These are phyloP conservation scores for Exobasidium rhododendri DNA, from an alignment of 1,284 basidiomycete species.

Conservation along the genomic window DNA sequence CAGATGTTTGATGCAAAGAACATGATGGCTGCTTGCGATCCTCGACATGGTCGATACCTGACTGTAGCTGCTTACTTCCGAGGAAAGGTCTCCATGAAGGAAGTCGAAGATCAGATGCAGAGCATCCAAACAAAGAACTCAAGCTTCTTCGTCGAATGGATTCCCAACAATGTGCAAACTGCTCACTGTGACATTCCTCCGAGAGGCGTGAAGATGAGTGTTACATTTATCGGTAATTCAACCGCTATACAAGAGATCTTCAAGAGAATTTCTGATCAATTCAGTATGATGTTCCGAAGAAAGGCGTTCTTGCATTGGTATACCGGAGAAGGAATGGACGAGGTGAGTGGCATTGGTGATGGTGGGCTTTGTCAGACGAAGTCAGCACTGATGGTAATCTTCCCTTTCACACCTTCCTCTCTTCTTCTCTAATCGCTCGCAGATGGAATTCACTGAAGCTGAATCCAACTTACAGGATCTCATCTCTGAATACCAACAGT, in stretches of 20 bases:
- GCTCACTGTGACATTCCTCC: conserved; percentile 95
- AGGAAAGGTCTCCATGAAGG: conserved; percentile 97
- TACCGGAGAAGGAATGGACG: conserved; percentile 55
- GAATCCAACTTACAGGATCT: conserved; percentile 80
- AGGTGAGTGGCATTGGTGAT: background rate
- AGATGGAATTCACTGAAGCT: conserved; percentile 95
- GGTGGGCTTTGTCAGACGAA: background rate
- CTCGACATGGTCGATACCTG: conserved; percentile 78
- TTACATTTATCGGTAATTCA: conserved; percentile 95
- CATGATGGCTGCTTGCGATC: conserved; percentile 78
- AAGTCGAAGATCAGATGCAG: conserved; percentile 98
- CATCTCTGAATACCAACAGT: conserved; percentile 69
- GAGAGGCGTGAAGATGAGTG: conserved; percentile 61
- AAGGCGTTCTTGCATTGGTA: conserved; percentile 98
- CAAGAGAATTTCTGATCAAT: conserved; percentile 84
- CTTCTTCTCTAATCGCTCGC: conserved; percentile 57
- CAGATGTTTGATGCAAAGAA: conserved; percentile 96
- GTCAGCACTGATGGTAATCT: background rate
- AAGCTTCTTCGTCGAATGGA: conserved; percentile 97
- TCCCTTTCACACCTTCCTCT: background rate
- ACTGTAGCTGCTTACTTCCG: conserved; percentile 95
- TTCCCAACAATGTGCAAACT: conserved; percentile 73
- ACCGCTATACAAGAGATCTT: conserved; percentile 86
- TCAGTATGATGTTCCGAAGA: conserved; percentile 97
- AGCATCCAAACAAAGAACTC: conserved; percentile 94